Base-by-base conservation (phyloP, 306 rosid species). In the Malus fusca region DNA sequence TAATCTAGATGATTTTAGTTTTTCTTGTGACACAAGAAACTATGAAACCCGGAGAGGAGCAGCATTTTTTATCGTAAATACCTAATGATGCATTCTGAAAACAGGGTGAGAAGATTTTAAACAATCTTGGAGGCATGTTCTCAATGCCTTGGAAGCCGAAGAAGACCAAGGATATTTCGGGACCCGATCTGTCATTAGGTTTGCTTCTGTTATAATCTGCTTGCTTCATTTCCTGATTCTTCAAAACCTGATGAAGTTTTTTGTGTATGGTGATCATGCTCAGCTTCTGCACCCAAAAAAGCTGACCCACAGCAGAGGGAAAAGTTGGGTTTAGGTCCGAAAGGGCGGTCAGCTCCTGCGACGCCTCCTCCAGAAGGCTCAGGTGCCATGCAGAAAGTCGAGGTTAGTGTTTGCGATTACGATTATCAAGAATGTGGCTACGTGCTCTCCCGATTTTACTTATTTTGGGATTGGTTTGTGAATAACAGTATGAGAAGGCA, bases 81-180 rank as follows among this genome's bases (percentile, higher is more conserved):
- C 60, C 9, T 60, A 19, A 26, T 43, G 2, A 48, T 62, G 33
- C 30, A 11, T 59, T 71, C 18, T 9, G 65, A 14, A 55, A 74
- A 64, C 83, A 95, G 98, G 99, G 99, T 42, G 99, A 96, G 84
- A 96, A 96, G 80, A 93, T 96, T 82, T 83, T 96, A 44, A 91
- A 86, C 82, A 87, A 84, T 86, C 99, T 96, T 66, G 99, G 99
- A 37, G 99, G 99, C 77, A 89, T 96, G 89, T 92, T 96, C 77
- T 80, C 99, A 21, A 90, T 51, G 85, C 78, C 97, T 3, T 89
- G 97, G 99, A 95, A 84, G 86, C 90, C 99, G 68, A 95, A 95
- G 90, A 92, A 89, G 84, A 71, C 84, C 40, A 69, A 30, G 83
- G 83, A 81, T 1, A 91, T 96, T 33, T 21, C 82, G 6, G 99